Conservation (phyloP, 1,284 basidiomycete species). For the Schizopora paradoxa region DNA sequence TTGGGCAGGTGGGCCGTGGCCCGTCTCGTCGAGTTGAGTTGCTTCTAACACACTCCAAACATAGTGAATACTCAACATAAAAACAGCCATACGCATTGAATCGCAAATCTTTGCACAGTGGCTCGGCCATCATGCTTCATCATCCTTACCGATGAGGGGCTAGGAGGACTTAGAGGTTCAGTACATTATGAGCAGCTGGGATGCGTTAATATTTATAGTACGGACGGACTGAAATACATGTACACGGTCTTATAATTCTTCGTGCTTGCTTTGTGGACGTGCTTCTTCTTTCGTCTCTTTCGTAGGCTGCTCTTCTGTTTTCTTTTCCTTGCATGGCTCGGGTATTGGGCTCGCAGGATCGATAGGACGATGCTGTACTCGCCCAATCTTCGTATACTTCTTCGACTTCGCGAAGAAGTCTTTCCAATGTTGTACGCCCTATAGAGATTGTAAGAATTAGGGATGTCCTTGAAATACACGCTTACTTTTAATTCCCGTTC, state of each 20-base stretch:
- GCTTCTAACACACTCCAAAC: conserved; percentile 16
- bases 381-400: conserved; percentile 74
- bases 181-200: too few species aligned
- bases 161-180: too few species aligned
- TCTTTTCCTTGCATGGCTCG: conserved; percentile 67
- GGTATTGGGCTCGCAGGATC: conserved; percentile 77
- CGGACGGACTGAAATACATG: too few species aligned
- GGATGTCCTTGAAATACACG: conserved; percentile 15
- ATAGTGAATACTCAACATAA: conserved; percentile 13
- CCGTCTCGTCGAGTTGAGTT: conserved; percentile 19
- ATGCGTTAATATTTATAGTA: too few species aligned
- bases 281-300: conserved; percentile 21
- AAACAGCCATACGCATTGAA: too few species aligned
- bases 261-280: conserved; percentile 24
- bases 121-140: too few species aligned
- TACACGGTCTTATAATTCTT: conserved; percentile 33
- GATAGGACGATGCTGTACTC: conserved; percentile 68
- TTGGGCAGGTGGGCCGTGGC: conserved; percentile 32
- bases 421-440: conserved; percentile 85
- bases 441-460: conserved; percentile 14
- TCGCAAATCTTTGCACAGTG: too few species aligned
- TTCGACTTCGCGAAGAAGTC: conserved; percentile 80
- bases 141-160: too few species aligned
- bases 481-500: conserved; percentile 65
- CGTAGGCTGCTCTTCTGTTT: conserved; percentile 20